Evolutionary conservation across 169 alveolate genomes (phyloP), one percentile per base, ranked within the genome.

Genomic region (Eimeria zaria): DNA sequence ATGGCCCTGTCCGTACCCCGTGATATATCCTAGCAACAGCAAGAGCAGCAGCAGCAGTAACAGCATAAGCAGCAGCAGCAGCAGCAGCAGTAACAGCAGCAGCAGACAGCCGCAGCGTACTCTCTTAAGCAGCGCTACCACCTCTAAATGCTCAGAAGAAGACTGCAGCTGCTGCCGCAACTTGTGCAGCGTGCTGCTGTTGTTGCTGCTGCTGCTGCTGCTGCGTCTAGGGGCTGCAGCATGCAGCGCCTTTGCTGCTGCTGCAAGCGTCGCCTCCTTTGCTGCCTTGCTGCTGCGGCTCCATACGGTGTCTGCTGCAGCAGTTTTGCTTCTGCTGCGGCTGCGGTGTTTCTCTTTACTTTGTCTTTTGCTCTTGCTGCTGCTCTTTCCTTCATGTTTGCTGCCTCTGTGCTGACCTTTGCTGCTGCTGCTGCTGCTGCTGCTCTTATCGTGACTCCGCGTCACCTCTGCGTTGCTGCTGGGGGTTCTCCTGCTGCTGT

Each of bases 161-260:
- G 44, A 22, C 89, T 81, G 89, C 89, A 81, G 48, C 73, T 62
- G 89, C 89, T 81, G 73, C 89, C 71, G 69, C 89, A 69, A 81
- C 36, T 58, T 81, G 14, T 36, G 64, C 11, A 48, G n/a, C n/a
- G n/a, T n/a, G n/a, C n/a, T 44, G 11, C 16, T 27, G 71, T 33
- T 78, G 67, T 30, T 81, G 71, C 71, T 81, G 89, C 69, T 81
- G 89, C 89, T 81, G 71, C 46, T 81, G 64, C 89, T 51, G 46
- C 89, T 81, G 64, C 73, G 71, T 24, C 46, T 81, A 27, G 73
- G 44, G 22, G 44, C 33, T n/a, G 89, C 89, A 22, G 89, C 89
- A 81, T 48, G 89, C 89, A 81, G 39, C 71, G 69, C 71, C 89
- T 81, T 44, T 27, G 36, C 89, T 81, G 89, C 89, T 81, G 89